Evolutionary conservation across 2,329 filamentous ascomycete species (phyloP), one percentile per base, ranked within the genome.

Genomic region (Hymenoscyphus fructigenus): DNA sequence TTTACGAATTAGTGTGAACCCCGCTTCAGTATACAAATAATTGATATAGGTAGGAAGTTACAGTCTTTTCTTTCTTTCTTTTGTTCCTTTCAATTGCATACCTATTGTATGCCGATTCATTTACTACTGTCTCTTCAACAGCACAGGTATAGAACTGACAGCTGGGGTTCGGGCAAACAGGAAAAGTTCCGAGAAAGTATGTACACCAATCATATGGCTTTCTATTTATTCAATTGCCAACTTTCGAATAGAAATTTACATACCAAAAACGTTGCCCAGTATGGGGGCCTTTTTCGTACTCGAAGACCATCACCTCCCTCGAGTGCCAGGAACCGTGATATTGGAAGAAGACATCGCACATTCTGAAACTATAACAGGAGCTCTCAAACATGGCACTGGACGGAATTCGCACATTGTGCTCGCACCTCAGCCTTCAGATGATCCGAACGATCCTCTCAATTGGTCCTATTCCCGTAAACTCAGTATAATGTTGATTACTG

Each of bases 401-500:
- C 62, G 56, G 26, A 47, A 68, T 44, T 44, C 68, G 5, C 55
- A 70, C 41, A 60, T 71, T 41, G 62, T 71, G 20, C 64, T 71
- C 15, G 65, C 62, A 17, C 78, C 81, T 17, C 81, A 83, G 67
- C 81, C 81, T 6, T 79, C 77, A 14, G 78, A 80, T 65, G 80
- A 78, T 38, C 81, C 80, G 0, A 83, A 83, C 65, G 81, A 83
- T 66, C 81, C 81, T 3, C 67, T 83, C 7, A 83, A 82, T 61
- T 78, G 76, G 76, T 61, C 72, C 5, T 66, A 70, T 3, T 62
- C 68, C 60, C 79, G 78, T 74, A 83, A 83, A 62, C 72, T 76
- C 60, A 67, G 75, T 17, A 76, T 80, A 62, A 71, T 82, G 12
- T 67, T 75, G 12, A 76, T 80, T 23, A 73, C 81, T 15, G 75